Percentiles rank a stretch among this genome's conserved stretches.
These are phyloP conservation scores for Coemansia sp. DNA, from an alignment of 192 early-diverging fungal genomes.

Conservation along the genomic window DNA sequence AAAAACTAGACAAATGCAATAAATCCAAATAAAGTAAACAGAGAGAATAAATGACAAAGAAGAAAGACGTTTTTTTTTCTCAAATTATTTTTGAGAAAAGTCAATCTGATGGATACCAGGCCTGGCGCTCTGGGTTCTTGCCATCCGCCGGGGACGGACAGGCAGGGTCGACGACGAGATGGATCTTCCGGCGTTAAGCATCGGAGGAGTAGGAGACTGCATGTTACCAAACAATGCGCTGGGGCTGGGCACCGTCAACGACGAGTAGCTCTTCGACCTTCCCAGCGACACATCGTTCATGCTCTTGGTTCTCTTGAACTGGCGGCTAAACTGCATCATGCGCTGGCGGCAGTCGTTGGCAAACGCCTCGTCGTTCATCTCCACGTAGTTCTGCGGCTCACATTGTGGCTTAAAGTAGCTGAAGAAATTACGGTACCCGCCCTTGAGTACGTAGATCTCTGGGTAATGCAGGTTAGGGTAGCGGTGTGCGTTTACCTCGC, in stretches of 20 bases:
- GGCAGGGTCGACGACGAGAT: constrained; percentile 34
- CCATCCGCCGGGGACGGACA: constrained; percentile 18
- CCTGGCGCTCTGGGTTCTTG: constrained; percentile 46
- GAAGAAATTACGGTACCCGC: constrained; percentile 81
- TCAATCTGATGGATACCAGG: constrained; percentile 45
- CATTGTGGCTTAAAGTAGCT: constrained; percentile 60
- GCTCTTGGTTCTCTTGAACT: constrained; percentile 59
- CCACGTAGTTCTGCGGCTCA: constrained; percentile 73
- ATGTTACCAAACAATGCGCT: constrained; percentile 19
- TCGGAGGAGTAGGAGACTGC: constrained; percentile 33
- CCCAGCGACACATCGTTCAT: constrained; percentile 41
- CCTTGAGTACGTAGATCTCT: constrained; percentile 81
- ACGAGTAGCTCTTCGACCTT: constrained; percentile 12
- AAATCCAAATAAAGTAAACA: not conserved
- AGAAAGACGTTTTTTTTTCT: not conserved
- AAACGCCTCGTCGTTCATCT: constrained; percentile 72
- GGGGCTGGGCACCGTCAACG: constrained; percentile 6
- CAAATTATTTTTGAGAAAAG: constrained; percentile 19
- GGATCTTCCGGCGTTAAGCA: constrained; percentile 7
- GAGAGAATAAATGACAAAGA: too few species aligned
- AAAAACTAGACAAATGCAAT: too few species aligned
- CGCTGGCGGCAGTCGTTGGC: constrained; percentile 56
- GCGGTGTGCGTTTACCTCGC: constrained; percentile 63
- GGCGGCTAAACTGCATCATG: constrained; percentile 56
- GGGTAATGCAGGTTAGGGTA: constrained; percentile 84